A percentile compares a stretch with the other conserved stretches of the same genome.
Evolutionary conservation across 768 basidiomycete species (phyloP).

Genomic region (Termitomyces sp.): DNA sequence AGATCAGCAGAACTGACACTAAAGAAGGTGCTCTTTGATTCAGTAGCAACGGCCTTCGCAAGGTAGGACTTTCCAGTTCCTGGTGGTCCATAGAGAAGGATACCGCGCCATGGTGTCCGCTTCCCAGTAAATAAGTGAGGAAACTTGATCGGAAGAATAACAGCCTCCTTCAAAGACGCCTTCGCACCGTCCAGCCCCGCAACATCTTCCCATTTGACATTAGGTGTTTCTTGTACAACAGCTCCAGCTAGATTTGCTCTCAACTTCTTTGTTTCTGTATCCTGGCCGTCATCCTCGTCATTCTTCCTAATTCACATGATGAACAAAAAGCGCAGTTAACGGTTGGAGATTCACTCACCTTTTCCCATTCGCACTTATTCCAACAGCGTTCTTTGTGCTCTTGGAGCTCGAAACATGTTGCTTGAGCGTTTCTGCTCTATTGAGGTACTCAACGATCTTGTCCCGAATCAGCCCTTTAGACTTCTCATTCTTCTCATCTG

Average conservation of each 20-base stretch:
- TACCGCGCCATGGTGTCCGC: conserved; percentile 95
- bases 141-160: conserved; percentile 99
- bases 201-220: conserved; percentile 98
- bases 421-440: conserved; percentile 88
- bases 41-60: conserved; percentile 98
- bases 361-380: conserved; percentile 39
- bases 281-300: conserved; percentile 67
- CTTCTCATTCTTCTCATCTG: conserved; percentile 94
- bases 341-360: conserved; percentile 28
- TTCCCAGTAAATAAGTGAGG: conserved; percentile 98
- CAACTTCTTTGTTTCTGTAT: conserved; percentile 94
- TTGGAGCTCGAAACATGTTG: conserved; percentile 78
- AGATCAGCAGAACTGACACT: conserved; percentile 92
- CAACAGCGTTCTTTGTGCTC: conserved; percentile 40
- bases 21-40: conserved; percentile 99
- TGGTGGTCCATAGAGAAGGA: conserved; percentile 94
- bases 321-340: not conserved
- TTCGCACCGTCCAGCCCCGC: conserved; percentile 95
- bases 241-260: conserved; percentile 86
- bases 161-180: conserved; percentile 94
- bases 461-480: conserved; percentile 78
- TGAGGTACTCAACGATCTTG: conserved; percentile 90
- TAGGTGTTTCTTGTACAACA: conserved; percentile 89
- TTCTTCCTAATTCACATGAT: conserved; percentile 29
- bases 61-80: conserved; percentile 97